Evolutionary conservation across 176 grass and related monocot genomes (phyloP), one percentile per base, ranked within the genome.

Genomic region (Saccharum spontaneum): DNA sequence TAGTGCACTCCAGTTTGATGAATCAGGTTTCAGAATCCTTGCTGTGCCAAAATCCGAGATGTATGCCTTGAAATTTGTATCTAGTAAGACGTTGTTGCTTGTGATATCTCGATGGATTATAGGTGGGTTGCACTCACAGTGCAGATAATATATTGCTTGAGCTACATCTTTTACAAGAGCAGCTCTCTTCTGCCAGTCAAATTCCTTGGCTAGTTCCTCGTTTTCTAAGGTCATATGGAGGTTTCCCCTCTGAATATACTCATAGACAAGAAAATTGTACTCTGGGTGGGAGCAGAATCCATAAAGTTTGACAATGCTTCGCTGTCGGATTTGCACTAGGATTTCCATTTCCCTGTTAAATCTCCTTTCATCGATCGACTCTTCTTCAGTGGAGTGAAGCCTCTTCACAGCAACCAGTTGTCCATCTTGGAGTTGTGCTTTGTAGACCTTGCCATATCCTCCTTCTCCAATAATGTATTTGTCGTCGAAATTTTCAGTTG

Each of bases 51-150:
- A 83, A 63, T 83, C 80, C 69, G 83, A 85, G 10, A 85, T 23
- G n/a, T 77, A 78, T 33, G 73, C 73, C 22, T 77, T 85, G 23
- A 31, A 75, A 52, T 1, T 23, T 43, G 31, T 39, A 31, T 85
- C 73, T 0, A 85, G 73, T 20, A 82, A 83, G 80, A 83, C 45
- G 45, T 85, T 73, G 10, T 36, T 63, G 61, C 82, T 84, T 5
- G 76, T 86, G 8, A 80, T 67, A 39, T 86, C 85, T 65, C 85
- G 30, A 80, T 86, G 85, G 16, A 80, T 80, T 66, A 86, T 86
- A 0, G 67, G 68, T 24, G 67, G 84, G 23, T 10, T 11, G 39
- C 77, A 86, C 18, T 74, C 81, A 1, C 38, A 3, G 28, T 83
- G 81, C 24, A 83, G 14, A 22, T 83, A 55, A 22, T 8, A 55